Evolutionary conservation across 1,284 basidiomycete species (phyloP).

Genomic region (Neonothopanus nambi): DNA sequence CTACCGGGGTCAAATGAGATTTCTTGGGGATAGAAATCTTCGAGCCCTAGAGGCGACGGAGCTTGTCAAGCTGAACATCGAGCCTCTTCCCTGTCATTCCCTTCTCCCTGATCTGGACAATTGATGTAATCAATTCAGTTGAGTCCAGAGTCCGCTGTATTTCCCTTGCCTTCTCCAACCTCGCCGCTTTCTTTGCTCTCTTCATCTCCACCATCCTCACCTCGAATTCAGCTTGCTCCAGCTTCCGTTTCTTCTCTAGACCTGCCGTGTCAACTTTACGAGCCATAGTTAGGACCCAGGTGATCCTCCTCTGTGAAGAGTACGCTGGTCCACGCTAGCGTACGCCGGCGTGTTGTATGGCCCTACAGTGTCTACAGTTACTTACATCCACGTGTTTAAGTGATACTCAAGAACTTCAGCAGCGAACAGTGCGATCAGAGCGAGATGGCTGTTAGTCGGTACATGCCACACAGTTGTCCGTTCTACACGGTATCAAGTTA

Average conservation of each 20-base stretch:
- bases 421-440: too few relatives aligned
- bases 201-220: constrained; percentile 2
- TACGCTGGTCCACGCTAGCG: too few relatives aligned
- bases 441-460: too few relatives aligned
- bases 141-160: neutral
- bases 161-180: neutral
- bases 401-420: too few relatives aligned
- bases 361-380: too few relatives aligned
- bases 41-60: constrained; percentile 14
- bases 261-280: constrained; percentile 14
- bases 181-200: constrained; percentile 7
- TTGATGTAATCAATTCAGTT: constrained; percentile 11
- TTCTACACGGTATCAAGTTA: too few relatives aligned
- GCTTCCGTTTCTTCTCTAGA: constrained; percentile 10
- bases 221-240: constrained; percentile 11
- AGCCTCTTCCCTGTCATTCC: constrained; percentile 16
- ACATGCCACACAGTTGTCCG: too few relatives aligned
- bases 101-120: constrained; percentile 7
- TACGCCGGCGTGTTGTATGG: too few relatives aligned
- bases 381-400: constrained; percentile 24
- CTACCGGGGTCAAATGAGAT: constrained; percentile 12
- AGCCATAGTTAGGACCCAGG: constrained; percentile 16
- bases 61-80: constrained; percentile 17
- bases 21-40: constrained; percentile 15
- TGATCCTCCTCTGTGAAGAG: constrained; percentile 23